Conservation (phyloP, 352 stramenopile species). For the Phytopythium oedochilum region DNA sequence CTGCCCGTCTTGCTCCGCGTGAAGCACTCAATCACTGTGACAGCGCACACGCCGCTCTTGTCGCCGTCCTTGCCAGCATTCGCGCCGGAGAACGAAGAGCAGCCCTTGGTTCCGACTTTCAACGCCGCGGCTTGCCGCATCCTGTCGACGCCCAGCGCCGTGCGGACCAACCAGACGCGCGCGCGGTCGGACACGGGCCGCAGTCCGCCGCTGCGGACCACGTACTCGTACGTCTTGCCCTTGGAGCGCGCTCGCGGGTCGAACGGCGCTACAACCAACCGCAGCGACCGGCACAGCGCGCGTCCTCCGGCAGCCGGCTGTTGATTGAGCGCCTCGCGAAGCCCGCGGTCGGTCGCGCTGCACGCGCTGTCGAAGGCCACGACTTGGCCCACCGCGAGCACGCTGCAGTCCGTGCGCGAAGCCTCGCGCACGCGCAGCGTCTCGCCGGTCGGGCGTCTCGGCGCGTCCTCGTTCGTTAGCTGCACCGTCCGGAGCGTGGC, state of each 20-base stretch:
- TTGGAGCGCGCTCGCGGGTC: too few species aligned
- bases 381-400: slow-evolving; percentile 91
- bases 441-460: slow-evolving; percentile 67
- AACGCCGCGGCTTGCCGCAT: slow-evolving; percentile 41
- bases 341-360: slow-evolving; percentile 26
- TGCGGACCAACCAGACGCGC: slow-evolving; percentile 55
- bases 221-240: too few species aligned
- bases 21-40: slow-evolving; percentile 39
- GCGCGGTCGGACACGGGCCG: slow-evolving; percentile 42
- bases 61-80: slow-evolving; percentile 27
- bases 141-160: slow-evolving; percentile 38
- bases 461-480: slow-evolving; percentile 60
- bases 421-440: too few species aligned
- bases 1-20: slow-evolving; percentile 19
- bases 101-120: slow-evolving; percentile 47
- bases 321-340: slow-evolving; percentile 71
- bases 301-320: slow-evolving; percentile 54
- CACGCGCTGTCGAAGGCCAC: slow-evolving; percentile 86
- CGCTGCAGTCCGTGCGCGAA: slow-evolving; percentile 91
- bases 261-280: too few species aligned
- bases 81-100: slow-evolving; percentile 57
- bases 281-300: too few species aligned
- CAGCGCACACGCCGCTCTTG: slow-evolving; percentile 45
- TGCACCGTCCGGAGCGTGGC: slow-evolving; percentile 59
- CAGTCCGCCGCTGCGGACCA: slow-evolving; percentile 41